Base-by-base conservation (phyloP, 768 basidiomycete genomes). In the Mycena epipterygia region DNA sequence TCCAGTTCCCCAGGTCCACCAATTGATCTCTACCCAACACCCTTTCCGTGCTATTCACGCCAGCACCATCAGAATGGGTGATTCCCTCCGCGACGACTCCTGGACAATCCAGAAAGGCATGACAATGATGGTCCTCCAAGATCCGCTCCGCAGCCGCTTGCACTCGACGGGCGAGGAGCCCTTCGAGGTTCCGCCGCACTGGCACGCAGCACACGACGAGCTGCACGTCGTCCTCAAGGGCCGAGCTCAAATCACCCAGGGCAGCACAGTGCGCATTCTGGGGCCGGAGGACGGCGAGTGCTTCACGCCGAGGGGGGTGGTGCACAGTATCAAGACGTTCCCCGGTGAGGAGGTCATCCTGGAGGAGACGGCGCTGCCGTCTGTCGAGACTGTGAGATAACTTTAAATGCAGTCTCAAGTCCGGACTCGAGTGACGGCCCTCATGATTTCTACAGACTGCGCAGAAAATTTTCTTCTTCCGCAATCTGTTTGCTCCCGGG, bases 381-480 rank as follows among this genome's bases (percentile, higher is more conserved):
- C 44, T 17, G 46, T 2, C 1, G 64, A 57, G 5, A 27, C 17
- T 27, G 64, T 66, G 17, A 9, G 64, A 46, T 9, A 27, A 21
- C 4, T 52, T 30, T 37, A 3, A 5, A n/a, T 51, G 4, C 16
- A 6, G 29, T 37, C 17, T 14, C 12, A 7, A 0, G 2, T 30
- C n/a, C 17, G 17, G 27, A 17, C 14, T 32, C n/a, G 14, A 41
- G 17, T 21, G 21, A 44, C 12, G n/a, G 5, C 23, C 1, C 7
- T 3, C 21, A 27, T 44, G 11, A 23, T 39, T 39, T 8, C 37
- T 14, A 29, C 33, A 66, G 64, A 59, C 14, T 5, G 46, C 23
- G 11, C 64, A 66, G 46, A 66, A 66, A n/a, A 39, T 27, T 25
- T 8, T 59, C 1, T 67, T 60, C 23, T 67, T 67, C 58, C 66